Conservation (phyloP, 75 land plant species). For the Pinus albicaulis region DNA sequence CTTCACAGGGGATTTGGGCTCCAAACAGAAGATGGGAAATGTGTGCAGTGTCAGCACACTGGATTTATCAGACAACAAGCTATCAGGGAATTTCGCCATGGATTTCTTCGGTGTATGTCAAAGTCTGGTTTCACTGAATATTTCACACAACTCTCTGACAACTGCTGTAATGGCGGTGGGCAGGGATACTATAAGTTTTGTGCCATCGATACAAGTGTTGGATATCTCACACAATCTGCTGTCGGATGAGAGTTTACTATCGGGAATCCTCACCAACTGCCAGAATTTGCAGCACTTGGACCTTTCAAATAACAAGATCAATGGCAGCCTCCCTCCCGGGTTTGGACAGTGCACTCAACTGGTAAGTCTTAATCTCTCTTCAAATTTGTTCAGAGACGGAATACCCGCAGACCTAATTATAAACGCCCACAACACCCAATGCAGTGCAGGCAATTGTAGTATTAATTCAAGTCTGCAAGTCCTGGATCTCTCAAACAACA, state of each 20-base stretch:
- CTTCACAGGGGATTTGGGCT: constrained; percentile 39
- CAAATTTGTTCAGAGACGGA: constrained; percentile 31
- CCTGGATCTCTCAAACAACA: constrained; percentile 66
- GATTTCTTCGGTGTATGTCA: constrained; percentile 32
- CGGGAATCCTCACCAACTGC: constrained; percentile 24
- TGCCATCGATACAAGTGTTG: constrained; percentile 35
- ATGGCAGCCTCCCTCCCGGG: constrained; percentile 19
- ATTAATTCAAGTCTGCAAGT: constrained; percentile 13
- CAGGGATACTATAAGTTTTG: constrained; percentile 8
- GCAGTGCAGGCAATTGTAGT: constrained; percentile 9
- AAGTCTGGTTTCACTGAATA: constrained; percentile 31
- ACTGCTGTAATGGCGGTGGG: constrained; percentile 8
- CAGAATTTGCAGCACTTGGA: constrained; percentile 48
- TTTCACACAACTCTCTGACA: constrained; percentile 41
- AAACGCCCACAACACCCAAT: not conserved
- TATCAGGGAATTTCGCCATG: constrained; percentile 33
- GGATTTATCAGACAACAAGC: constrained; percentile 65
- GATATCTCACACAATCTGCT: constrained; percentile 68
- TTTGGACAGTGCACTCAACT: constrained; percentile 18
- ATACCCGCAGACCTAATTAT: constrained; percentile 29
- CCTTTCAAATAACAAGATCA: constrained; percentile 49
- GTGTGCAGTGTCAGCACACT: constrained; percentile 29
- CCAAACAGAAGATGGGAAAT: not conserved
- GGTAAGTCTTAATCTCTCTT: constrained; percentile 38
- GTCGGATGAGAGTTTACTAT: constrained; percentile 31